Evolutionary conservation across 2,329 filamentous ascomycete genomes (phyloP).

Genomic region (Rachicladosporium sp.): DNA sequence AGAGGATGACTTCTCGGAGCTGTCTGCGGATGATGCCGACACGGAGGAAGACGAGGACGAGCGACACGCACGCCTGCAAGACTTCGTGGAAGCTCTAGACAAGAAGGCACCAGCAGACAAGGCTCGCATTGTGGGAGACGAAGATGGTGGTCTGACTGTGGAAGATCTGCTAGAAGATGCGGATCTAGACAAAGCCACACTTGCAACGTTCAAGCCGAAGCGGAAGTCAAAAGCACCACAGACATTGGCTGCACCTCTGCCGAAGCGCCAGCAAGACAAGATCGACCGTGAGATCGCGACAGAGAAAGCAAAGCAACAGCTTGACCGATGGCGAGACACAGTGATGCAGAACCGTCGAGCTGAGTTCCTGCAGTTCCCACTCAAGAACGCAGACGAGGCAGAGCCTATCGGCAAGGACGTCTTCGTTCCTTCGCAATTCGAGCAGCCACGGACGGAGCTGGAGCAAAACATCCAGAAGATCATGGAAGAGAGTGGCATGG

Average conservation of each 20-base stretch:
- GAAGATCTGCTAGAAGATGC: constrained; percentile 54
- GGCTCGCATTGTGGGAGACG: constrained; percentile 33
- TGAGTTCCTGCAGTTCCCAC: constrained; percentile 79
- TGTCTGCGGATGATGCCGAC: constrained; percentile 34
- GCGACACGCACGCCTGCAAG: constrained; percentile 33
- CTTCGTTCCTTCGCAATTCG: constrained; percentile 45
- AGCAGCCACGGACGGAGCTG: constrained; percentile 63
- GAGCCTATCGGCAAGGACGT: constrained; percentile 50
- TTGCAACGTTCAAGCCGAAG: constrained; percentile 40
- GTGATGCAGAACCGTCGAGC: constrained; percentile 88
- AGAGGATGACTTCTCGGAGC: constrained; percentile 42
- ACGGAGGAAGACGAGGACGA: constrained; percentile 39
- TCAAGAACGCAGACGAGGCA: constrained; percentile 57
- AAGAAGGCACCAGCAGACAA: constrained; percentile 2
- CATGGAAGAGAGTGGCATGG: constrained; percentile 74
- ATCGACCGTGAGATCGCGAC: constrained; percentile 74
- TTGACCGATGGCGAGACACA: constrained; percentile 86
- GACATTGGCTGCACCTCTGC: constrained; percentile 62
- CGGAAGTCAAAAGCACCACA: constrained; percentile 26
- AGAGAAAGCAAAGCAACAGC: constrained; percentile 79
- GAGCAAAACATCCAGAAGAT: constrained; percentile 80
- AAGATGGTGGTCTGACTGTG: constrained; percentile 48
- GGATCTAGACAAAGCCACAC: constrained; percentile 57
- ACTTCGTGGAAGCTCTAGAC: constrained; percentile 36
- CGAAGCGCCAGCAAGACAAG: constrained; percentile 75